A percentile compares a stretch with the other conserved stretches of the same genome.
These are phyloP conservation scores for Hyphopichia buzzinii DNA, from an alignment of 1,139 yeast species.

Conservation along the genomic window DNA sequence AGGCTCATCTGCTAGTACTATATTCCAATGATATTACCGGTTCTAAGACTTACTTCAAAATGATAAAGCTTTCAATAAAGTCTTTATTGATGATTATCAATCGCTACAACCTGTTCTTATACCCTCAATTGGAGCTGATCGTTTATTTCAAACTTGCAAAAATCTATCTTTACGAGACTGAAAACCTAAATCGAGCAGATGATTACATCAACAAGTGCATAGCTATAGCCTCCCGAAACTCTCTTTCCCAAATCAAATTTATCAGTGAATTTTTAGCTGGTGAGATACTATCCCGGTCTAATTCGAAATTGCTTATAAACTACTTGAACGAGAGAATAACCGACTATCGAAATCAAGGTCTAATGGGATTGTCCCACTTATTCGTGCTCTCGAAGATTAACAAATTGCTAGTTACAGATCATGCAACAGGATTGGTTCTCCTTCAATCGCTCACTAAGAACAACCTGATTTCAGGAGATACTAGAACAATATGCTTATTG, in stretches of 20 bases:
- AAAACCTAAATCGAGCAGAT: slow-evolving; percentile 37
- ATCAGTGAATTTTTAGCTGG: slow-evolving; percentile 32
- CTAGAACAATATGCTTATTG: slow-evolving; percentile 16
- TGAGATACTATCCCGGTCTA: slow-evolving; percentile 27
- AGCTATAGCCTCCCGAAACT: slow-evolving; percentile 30
- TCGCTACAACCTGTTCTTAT: slow-evolving; percentile 23
- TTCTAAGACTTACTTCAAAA: slow-evolving; percentile 25
- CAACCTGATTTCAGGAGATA: slow-evolving; percentile 13
- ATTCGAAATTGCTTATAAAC: slow-evolving; percentile 22
- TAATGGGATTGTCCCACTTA: slow-evolving; percentile 15
- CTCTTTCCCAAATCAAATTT: slow-evolving; percentile 18
- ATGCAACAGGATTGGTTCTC: slow-evolving; percentile 21
- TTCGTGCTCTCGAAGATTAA: slow-evolving; percentile 29
- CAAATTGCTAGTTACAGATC: slow-evolving; percentile 23
- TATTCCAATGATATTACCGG: slow-evolving; percentile 15
- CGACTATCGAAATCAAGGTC: slow-evolving; percentile 15
- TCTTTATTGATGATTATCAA: slow-evolving; percentile 30
- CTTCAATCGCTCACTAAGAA: slow-evolving; percentile 19
- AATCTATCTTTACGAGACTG: slow-evolving; percentile 40
- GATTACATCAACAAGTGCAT: slow-evolving; percentile 38
- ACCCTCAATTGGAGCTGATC: slow-evolving; percentile 28
- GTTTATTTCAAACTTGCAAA: slow-evolving; percentile 35
- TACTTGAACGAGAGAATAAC: slow-evolving; percentile 26
- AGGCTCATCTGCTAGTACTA: slow-evolving; percentile 24
- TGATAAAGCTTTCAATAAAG: slow-evolving; percentile 40